Conservation (phyloP, 345 rosid species). For the Arabidopsis arenosa region DNA sequence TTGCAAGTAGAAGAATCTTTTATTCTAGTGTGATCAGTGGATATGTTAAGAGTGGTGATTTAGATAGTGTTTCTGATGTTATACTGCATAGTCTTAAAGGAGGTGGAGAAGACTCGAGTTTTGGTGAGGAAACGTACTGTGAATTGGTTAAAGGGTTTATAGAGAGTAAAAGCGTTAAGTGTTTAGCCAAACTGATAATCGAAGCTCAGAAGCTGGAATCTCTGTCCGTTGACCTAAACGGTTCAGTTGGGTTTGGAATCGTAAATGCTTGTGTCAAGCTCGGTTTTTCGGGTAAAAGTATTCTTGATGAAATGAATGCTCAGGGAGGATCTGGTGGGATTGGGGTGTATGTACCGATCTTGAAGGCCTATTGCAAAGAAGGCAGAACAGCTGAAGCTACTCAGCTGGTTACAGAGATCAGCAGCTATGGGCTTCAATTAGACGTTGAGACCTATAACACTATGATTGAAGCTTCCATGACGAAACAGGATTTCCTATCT, state of each 20-base stretch:
- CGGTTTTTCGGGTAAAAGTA: constrained; percentile 73
- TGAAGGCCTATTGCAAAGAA: constrained; percentile 80
- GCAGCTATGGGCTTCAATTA: constrained; percentile 67
- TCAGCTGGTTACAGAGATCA: constrained; percentile 76
- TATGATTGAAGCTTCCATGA: constrained; percentile 88
- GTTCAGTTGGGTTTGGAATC: constrained; percentile 70
- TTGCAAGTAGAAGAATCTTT: constrained; percentile 50
- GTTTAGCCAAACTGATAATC: constrained; percentile 64
- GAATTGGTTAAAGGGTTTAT: constrained; percentile 71
- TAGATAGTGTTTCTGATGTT: constrained; percentile 57
- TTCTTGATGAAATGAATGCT: constrained; percentile 76
- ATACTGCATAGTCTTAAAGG: constrained; percentile 48
- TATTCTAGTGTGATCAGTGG: constrained; percentile 65
- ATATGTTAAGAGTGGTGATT: constrained; percentile 60
- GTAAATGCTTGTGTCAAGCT: constrained; percentile 74
- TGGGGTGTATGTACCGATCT: constrained; percentile 80
- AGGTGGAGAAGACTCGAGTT: constrained; percentile 47
- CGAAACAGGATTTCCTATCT: constrained; percentile 80
- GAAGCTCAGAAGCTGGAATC: constrained; percentile 79
- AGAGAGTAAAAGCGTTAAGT: constrained; percentile 56
- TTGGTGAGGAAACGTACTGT: constrained; percentile 59
- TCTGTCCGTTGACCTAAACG: constrained; percentile 40
- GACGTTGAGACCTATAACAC: constrained; percentile 61
- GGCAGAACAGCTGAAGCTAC: constrained; percentile 85
- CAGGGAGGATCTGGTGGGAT: constrained; percentile 63